These are phyloP conservation scores for Beauveria pseudobassiana DNA, from an alignment of 2,329 filamentous ascomycete species.

Conservation along the genomic window DNA sequence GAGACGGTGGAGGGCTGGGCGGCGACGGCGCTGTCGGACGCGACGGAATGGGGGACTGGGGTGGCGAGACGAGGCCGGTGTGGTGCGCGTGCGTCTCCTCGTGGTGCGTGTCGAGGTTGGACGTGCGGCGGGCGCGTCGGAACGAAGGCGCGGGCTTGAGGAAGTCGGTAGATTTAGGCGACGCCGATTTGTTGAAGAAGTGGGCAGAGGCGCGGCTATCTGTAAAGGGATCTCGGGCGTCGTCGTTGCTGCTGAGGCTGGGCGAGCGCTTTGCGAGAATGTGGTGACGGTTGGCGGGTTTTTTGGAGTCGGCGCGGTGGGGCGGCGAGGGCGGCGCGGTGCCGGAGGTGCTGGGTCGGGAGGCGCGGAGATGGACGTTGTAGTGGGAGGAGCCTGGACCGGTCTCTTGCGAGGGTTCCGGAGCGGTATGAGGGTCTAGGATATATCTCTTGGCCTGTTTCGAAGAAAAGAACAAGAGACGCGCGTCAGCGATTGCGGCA, in stretches of 20 bases:
- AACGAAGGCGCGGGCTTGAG: slow-evolving; percentile 22
- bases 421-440: slow-evolving; percentile 61
- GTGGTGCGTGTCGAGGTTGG: slow-evolving; percentile 14
- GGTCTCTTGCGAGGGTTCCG: slow-evolving; percentile 60
- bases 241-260: not conserved
- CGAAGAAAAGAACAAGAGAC: not conserved
- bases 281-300: not conserved
- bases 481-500: slow-evolving; percentile 4
- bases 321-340: not conserved
- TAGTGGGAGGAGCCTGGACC: slow-evolving; percentile 54
- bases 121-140: slow-evolving; percentile 9
- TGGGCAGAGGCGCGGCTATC: slow-evolving; percentile 9
- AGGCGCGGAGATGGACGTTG: slow-evolving; percentile 22
- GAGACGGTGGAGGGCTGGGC: slow-evolving; percentile 6
- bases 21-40: slow-evolving; percentile 16
- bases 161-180: slow-evolving; percentile 43
- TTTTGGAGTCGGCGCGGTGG: not conserved
- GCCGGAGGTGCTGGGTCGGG: not conserved
- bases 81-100: slow-evolving; percentile 7
- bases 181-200: slow-evolving; percentile 32
- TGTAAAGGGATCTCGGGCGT: not conserved
- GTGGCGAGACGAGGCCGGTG: slow-evolving; percentile 15
- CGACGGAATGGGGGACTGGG: slow-evolving; percentile 13
- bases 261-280: not conserved
- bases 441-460: slow-evolving; percentile 57